A percentile compares a stretch with the other conserved stretches of the same genome.
Conservation (phyloP, 225 moss, liverwort and hornwort genomes). For the Pleurozium schreberi region DNA sequence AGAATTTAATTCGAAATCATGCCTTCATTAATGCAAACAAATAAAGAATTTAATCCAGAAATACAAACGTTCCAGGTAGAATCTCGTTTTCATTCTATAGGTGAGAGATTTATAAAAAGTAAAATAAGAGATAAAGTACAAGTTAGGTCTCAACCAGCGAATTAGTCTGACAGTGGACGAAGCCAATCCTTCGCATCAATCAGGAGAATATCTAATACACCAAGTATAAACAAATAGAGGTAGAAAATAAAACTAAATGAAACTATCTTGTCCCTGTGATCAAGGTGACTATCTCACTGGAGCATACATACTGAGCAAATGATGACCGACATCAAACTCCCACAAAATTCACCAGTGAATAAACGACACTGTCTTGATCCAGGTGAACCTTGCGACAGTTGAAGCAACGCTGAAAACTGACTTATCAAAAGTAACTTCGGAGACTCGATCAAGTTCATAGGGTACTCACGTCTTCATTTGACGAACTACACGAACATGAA, state of each 20-base stretch:
- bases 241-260: background rate
- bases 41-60: too few relatives aligned
- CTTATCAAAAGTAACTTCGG: background rate
- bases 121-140: background rate
- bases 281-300: background rate
- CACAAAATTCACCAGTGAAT: background rate
- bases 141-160: background rate
- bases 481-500: conserved; percentile 21
- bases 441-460: background rate
- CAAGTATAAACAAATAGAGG: background rate
- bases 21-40: background rate
- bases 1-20: background rate
- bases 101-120: background rate
- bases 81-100: background rate
- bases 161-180: background rate
- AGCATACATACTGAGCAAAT: background rate
- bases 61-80: background rate
- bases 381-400: background rate
- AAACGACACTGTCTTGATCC: background rate
- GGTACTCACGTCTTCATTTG: conserved; percentile 21
- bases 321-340: background rate
- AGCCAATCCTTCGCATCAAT: background rate
- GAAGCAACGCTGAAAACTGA: background rate
- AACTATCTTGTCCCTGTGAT: background rate
- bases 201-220: background rate